Percentiles rank a stretch among this genome's conserved stretches.
Conservation (phyloP, 257 asterid genomes). For the Cruciata laevipes region DNA sequence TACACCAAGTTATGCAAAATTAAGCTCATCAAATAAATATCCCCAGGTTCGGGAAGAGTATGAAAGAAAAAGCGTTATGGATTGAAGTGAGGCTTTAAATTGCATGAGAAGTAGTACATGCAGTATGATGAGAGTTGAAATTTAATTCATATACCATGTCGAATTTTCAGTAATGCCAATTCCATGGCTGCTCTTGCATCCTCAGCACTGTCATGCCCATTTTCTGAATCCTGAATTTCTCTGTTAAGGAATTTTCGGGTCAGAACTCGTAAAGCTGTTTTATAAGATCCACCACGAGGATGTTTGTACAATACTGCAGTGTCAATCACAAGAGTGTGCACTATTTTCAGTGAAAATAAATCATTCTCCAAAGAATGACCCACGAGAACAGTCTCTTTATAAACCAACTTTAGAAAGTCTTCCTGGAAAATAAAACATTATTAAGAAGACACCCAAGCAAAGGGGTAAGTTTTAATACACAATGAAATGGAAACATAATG, state of each 20-base stretch:
- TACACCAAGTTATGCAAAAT: neutral
- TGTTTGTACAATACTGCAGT: constrained; percentile 83
- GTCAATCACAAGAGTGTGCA: constrained; percentile 80
- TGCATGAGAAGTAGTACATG: neutral
- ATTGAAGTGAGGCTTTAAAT: neutral
- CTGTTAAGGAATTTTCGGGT: constrained; percentile 65
- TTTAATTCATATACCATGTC: constrained; percentile 35
- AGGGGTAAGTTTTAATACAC: neutral
- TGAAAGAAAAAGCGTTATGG: neutral
- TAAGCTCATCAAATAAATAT: neutral
- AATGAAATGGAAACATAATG: constrained; percentile 8
- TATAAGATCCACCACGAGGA: constrained; percentile 76
- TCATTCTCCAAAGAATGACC: constrained; percentile 97
- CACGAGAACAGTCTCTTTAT: constrained; percentile 82
- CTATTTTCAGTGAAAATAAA: constrained; percentile 70
- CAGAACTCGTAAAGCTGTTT: constrained; percentile 86
- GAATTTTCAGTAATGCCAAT: constrained; percentile 68
- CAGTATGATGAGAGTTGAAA: constrained; percentile 1
- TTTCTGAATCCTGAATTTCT: constrained; percentile 81
- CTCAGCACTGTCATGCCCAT: constrained; percentile 89
- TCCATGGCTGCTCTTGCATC: constrained; percentile 96
- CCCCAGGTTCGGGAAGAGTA: neutral
- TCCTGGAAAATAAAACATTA: constrained; percentile 46
- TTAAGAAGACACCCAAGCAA: constrained; percentile 5
- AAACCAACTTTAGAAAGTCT: constrained; percentile 62